Evolutionary conservation across 495 filamentous ascomycete species (phyloP).

Genomic region (Xylaria palmicola): DNA sequence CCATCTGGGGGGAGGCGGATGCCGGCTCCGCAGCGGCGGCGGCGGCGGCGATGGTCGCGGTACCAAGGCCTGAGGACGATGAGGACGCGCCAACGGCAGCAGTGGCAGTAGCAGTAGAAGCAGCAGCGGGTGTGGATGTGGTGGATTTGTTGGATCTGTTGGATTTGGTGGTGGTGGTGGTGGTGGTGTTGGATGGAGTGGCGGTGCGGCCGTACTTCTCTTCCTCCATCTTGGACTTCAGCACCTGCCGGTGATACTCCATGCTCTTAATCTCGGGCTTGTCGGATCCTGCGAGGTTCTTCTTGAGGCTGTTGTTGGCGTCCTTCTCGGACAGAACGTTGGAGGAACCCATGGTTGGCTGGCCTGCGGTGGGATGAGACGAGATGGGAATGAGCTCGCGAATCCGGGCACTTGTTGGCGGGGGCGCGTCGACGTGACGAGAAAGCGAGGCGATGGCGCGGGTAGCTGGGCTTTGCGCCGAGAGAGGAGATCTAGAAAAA

Average conservation of each 20-base stretch:
- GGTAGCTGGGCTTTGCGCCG: no score
- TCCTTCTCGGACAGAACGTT: conserved; percentile 58
- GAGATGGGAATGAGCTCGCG: background rate
- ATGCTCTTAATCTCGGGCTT: conserved; percentile 58
- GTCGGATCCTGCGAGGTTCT: conserved; percentile 25
- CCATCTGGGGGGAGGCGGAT: conserved; percentile 2
- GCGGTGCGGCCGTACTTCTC: conserved; percentile 55
- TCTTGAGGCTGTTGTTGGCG: conserved; percentile 50
- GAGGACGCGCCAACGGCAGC: conserved; percentile 4
- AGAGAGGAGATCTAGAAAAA: background rate
- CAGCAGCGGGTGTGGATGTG: no score
- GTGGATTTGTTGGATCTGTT: background rate
- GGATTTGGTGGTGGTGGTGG: background rate
- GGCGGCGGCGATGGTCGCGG: conserved; percentile 8
- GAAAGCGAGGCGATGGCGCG: no score
- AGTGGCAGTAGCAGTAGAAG: no score
- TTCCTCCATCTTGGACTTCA: conserved; percentile 70
- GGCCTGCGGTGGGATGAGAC: background rate
- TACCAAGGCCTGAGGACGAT: background rate
- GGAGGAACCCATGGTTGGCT: conserved; percentile 36
- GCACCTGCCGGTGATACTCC: conserved; percentile 76
- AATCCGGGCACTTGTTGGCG: no score
- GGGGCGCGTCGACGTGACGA: no score
- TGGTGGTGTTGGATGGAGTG: conserved; percentile 4
- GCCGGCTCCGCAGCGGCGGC: conserved; percentile 7